phyloP scores from a whole-genome alignment of 1,139 yeast species.

The Nematodospora anomalae region DNA sequence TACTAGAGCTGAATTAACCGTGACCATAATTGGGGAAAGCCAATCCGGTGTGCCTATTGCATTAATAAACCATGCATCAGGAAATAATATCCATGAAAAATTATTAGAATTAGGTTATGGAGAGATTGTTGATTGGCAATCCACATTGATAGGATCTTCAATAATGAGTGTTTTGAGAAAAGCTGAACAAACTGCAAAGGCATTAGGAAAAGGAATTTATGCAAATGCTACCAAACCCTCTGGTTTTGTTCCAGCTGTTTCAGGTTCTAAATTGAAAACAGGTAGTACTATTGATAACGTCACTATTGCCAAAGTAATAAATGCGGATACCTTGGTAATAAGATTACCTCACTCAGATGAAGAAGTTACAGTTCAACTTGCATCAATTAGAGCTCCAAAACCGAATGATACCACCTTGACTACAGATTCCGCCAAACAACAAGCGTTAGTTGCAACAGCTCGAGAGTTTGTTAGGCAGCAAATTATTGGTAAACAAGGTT shows the following conservation, averaged over 20 bases:
- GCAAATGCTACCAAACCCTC: constrained; percentile 33
- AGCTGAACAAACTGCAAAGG: constrained; percentile 69
- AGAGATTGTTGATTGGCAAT: constrained; percentile 81
- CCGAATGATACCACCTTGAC: constrained; percentile 58
- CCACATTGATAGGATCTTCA: constrained; percentile 65
- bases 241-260: constrained; percentile 18
- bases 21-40: constrained; percentile 59
- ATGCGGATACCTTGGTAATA: constrained; percentile 67
- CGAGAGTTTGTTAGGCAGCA: constrained; percentile 70
- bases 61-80: constrained; percentile 67
- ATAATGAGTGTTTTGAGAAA: constrained; percentile 62
- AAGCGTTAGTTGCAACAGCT: constrained; percentile 60
- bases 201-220: constrained; percentile 63
- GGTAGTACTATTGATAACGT: constrained; percentile 56
- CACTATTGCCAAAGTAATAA: constrained; percentile 57
- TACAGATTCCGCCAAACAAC: constrained; percentile 32
- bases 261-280: constrained; percentile 30
- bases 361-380: constrained; percentile 65
- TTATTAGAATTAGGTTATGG: constrained; percentile 71
- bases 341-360: constrained; percentile 47
- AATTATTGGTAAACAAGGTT: constrained; percentile 68
- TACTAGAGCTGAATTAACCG: constrained; percentile 52
- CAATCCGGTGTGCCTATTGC: constrained; percentile 66
- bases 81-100: constrained; percentile 64
- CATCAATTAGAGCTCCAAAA: constrained; percentile 75